phyloP scores from a whole-genome alignment of 108 stramenopile species.

The Epipyxis sp. region DNA sequence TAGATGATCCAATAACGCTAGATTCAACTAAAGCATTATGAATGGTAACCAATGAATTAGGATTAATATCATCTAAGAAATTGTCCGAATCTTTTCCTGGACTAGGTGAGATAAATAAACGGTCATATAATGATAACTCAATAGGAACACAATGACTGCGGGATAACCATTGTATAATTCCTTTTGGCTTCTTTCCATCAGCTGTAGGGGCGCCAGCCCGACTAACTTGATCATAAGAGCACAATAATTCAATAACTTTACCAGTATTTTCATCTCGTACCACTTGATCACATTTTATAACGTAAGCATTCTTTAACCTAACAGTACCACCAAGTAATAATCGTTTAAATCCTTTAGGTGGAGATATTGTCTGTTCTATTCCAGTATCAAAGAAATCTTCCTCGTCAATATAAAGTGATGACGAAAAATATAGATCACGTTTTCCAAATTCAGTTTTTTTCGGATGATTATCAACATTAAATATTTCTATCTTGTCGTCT shows the following conservation, averaged over 20 bases:
- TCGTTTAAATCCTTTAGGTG: constrained; percentile 81
- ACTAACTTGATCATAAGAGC: constrained; percentile 70
- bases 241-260: constrained; percentile 52
- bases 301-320: constrained; percentile 80
- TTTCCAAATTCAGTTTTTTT: constrained; percentile 57
- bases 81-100: constrained; percentile 48
- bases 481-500: constrained; percentile 53
- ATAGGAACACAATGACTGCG: constrained; percentile 61
- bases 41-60: constrained; percentile 66
- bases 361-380: constrained; percentile 36
- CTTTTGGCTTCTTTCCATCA: constrained; percentile 71
- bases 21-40: constrained; percentile 68
- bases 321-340: constrained; percentile 67
- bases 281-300: constrained; percentile 72
- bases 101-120: constrained; percentile 61
- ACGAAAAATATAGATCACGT: constrained; percentile 71
- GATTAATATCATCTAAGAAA: constrained; percentile 72
- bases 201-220: constrained; percentile 75
- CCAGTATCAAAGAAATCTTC: constrained; percentile 76
- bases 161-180: constrained; percentile 87
- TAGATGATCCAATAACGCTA: constrained; percentile 62
- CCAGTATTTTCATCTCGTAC: constrained; percentile 67
- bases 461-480: constrained; percentile 72
- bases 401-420: constrained; percentile 75
- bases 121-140: constrained; percentile 75